Evolutionary conservation across 768 basidiomycete species (phyloP).

Genomic region (Lentinula detonsa): DNA sequence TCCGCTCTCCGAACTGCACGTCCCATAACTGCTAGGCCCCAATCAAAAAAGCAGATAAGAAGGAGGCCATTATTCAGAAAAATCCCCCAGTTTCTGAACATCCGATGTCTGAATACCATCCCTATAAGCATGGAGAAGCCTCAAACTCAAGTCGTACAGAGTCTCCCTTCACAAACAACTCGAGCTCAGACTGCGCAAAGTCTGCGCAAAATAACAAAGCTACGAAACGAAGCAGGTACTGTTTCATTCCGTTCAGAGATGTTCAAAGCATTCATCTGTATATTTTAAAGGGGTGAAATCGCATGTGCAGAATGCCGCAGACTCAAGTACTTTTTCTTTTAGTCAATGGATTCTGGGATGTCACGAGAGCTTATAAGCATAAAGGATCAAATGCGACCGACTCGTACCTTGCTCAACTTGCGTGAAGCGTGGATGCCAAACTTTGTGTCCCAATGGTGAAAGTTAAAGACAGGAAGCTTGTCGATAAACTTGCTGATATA

Average conservation of each 20-base stretch:
- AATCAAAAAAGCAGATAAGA: background rate
- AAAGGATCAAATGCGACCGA: constrained; percentile 1
- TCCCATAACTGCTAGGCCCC: background rate
- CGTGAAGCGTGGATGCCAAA: constrained; percentile 43
- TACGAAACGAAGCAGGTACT: constrained; percentile 31
- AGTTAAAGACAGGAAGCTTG: constrained; percentile 6
- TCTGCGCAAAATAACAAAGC: constrained; percentile 19
- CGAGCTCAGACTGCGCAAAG: background rate
- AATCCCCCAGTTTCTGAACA: background rate
- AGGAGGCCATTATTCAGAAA: background rate
- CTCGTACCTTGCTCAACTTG: constrained; percentile 41
- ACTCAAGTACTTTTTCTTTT: constrained; percentile 20
- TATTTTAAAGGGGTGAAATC: constrained; percentile 29
- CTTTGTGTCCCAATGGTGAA: constrained; percentile 47
- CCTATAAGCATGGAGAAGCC: constrained; percentile 9
- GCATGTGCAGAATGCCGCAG: constrained; percentile 39
- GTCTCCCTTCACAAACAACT: background rate
- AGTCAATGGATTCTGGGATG: background rate
- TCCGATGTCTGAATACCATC: constrained; percentile 8
- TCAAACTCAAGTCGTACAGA: background rate
- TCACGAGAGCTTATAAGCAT: constrained; percentile 27
- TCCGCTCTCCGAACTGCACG: background rate
- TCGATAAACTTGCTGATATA: background rate
- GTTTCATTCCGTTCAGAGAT: background rate
- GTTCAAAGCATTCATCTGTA: background rate